phyloP scores from a whole-genome alignment of 2,329 filamentous ascomycete species.

The Fonsecaea monophora region DNA sequence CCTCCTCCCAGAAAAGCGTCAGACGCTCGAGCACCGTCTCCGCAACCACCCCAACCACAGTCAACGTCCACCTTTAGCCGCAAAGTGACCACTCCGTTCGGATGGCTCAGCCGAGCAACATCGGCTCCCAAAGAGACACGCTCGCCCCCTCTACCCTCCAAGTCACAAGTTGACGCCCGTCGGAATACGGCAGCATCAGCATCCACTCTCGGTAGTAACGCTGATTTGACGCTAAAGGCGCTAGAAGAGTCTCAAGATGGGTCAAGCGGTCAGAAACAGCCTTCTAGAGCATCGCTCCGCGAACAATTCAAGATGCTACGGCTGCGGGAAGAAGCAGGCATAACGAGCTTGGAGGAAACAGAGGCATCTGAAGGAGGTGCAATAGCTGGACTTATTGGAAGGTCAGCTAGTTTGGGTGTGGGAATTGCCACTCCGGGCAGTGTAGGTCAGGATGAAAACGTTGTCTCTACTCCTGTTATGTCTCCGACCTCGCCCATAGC shows the following conservation, averaged over 20 bases:
- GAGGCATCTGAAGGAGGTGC: slow-evolving; percentile 51
- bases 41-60: slow-evolving; percentile 43
- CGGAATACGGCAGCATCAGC: slow-evolving; percentile 82
- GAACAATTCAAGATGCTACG: slow-evolving; percentile 80
- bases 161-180: slow-evolving; percentile 51
- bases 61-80: slow-evolving; percentile 55
- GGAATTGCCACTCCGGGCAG: slow-evolving; percentile 57
- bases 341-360: slow-evolving; percentile 60
- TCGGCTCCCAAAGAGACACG: slow-evolving; percentile 61
- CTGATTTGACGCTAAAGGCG: slow-evolving; percentile 77
- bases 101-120: slow-evolving; percentile 54
- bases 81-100: slow-evolving; percentile 87
- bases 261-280: slow-evolving; percentile 55
- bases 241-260: slow-evolving; percentile 71
- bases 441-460: slow-evolving; percentile 56
- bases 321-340: slow-evolving; percentile 73
- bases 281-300: slow-evolving; percentile 69
- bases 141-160: slow-evolving; percentile 62
- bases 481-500: slow-evolving; percentile 47
- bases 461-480: slow-evolving; percentile 42
- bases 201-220: slow-evolving; percentile 78
- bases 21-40: slow-evolving; percentile 42
- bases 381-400: slow-evolving; percentile 51
- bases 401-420: slow-evolving; percentile 52
- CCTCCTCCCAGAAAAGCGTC: slow-evolving; percentile 37